Evolutionary conservation across 495 filamentous ascomycete species (phyloP).

Genomic region (Tuber brumale): DNA sequence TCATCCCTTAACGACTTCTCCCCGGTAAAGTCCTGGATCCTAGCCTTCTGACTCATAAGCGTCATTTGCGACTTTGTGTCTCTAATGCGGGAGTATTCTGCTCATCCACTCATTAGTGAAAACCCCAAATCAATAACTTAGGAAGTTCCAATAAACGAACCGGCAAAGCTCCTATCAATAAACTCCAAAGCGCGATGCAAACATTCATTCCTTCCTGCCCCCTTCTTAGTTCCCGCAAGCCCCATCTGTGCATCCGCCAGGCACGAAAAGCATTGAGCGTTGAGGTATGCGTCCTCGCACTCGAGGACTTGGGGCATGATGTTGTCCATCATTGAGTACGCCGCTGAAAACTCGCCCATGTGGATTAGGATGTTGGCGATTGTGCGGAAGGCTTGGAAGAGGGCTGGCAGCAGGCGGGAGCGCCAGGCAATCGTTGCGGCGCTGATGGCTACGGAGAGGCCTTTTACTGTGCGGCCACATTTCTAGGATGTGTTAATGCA

Average conservation of each 20-base stretch:
- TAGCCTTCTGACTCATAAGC: conserved; percentile 80
- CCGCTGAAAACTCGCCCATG: conserved; percentile 67
- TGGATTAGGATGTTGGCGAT: conserved; percentile 63
- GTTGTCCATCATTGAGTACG: conserved; percentile 59
- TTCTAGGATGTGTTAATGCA: conserved; percentile 41
- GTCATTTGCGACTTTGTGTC: conserved; percentile 70
- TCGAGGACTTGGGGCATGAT: conserved; percentile 80
- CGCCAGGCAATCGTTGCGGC: conserved; percentile 72
- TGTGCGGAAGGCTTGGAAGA: conserved; percentile 71
- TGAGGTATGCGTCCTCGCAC: conserved; percentile 58
- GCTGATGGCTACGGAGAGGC: conserved; percentile 73
- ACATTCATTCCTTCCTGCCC: conserved; percentile 50
- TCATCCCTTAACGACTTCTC: conserved; percentile 67
- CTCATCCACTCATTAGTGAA: conserved; percentile 28
- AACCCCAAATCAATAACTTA: neutral
- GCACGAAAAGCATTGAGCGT: conserved; percentile 63
- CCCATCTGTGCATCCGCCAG: conserved; percentile 82
- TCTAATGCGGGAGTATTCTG: conserved; percentile 64
- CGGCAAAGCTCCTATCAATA: conserved; percentile 58
- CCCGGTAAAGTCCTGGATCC: conserved; percentile 67
- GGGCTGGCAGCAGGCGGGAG: conserved; percentile 60
- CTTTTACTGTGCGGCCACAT: conserved; percentile 67
- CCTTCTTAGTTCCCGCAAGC: conserved; percentile 49
- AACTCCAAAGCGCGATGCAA: conserved; percentile 60
- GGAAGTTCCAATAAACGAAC: conserved; percentile 10